Conservation (phyloP, 768 basidiomycete genomes). For the Mrakia gelida region DNA sequence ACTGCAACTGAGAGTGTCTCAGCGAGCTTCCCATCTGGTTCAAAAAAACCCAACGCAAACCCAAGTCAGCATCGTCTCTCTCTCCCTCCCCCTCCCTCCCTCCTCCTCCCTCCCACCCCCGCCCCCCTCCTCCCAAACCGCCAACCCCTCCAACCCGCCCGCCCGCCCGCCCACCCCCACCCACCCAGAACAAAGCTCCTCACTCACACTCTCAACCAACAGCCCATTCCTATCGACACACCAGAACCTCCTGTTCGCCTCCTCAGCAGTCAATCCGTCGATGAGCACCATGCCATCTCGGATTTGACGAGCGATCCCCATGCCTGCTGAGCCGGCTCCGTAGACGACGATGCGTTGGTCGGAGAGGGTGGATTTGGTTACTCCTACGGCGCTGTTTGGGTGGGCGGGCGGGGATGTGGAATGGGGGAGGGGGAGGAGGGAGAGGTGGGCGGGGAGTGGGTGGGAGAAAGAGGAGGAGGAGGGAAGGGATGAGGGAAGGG, state of each 20-base stretch:
- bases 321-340: constrained; percentile 68
- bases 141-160: no score
- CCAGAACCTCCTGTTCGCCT: constrained; percentile 66
- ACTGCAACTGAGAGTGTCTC: constrained; percentile 34
- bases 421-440: background rate
- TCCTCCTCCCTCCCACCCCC: no score
- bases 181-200: no score
- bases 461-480: background rate
- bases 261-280: constrained; percentile 50
- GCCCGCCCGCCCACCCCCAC: no score
- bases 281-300: constrained; percentile 61
- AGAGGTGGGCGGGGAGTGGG: background rate
- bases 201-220: constrained; percentile 47
- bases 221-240: constrained; percentile 67
- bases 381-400: constrained; percentile 33
- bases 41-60: no score
- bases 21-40: constrained; percentile 39
- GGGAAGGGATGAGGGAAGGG: background rate
- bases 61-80: no score
- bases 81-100: no score
- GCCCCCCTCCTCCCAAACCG: no score
- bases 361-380: constrained; percentile 47
- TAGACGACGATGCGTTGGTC: constrained; percentile 75
- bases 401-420: background rate
- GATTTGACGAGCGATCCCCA: constrained; percentile 44